Evolutionary conservation across 164 flowering plant species (phyloP).

Genomic region (Piper longum): DNA sequence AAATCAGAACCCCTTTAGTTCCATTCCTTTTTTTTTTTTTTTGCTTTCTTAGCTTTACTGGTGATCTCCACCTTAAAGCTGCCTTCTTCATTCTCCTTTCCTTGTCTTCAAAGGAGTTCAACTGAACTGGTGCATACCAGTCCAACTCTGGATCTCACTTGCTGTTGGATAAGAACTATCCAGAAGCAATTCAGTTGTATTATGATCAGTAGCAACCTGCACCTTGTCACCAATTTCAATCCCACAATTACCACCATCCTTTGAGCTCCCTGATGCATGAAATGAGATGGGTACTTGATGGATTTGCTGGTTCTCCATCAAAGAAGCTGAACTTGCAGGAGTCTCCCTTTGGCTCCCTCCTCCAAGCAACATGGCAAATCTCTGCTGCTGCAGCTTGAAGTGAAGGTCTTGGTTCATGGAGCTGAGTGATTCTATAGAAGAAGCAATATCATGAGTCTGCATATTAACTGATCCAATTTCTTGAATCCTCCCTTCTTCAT

Average conservation of each 20-base stretch:
- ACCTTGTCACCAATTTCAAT: no score
- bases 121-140: no score
- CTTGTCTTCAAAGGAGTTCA: no score
- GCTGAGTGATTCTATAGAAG: slow-evolving; percentile 77
- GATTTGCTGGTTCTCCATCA: slow-evolving; percentile 12
- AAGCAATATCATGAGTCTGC: slow-evolving; percentile 21
- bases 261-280: slow-evolving; percentile 38
- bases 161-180: no score
- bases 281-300: slow-evolving; percentile 33
- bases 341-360: slow-evolving; percentile 15
- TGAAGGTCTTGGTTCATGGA: slow-evolving; percentile 69
- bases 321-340: slow-evolving; percentile 3
- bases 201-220: no score
- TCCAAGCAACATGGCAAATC: slow-evolving; percentile 41
- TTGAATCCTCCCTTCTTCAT: slow-evolving; percentile 11
- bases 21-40: no score
- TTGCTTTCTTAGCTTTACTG: no score
- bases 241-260: slow-evolving; percentile 2
- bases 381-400: slow-evolving; percentile 79
- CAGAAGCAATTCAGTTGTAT: no score
- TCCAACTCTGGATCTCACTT: no score
- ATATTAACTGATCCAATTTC: slow-evolving; percentile 19
- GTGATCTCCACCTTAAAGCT: no score
- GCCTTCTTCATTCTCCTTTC: no score
- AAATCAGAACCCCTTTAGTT: no score